phyloP scores from a whole-genome alignment of 2,329 filamentous ascomycete genomes.

The Diaporthe longicolla region DNA sequence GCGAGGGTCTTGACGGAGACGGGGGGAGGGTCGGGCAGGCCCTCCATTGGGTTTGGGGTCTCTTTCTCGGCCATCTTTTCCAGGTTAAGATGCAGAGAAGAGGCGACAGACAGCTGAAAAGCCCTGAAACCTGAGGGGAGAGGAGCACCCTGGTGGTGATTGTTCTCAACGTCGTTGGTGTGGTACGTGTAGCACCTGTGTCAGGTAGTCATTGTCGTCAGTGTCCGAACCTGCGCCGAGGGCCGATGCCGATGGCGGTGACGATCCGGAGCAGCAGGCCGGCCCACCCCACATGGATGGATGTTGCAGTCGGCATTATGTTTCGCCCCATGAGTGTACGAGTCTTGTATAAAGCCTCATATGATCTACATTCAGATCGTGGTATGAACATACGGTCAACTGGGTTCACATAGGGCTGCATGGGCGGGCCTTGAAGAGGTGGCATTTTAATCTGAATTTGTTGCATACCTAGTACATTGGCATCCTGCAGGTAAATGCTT shows the following conservation, averaged over 20 bases:
- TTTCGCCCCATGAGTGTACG: neutral
- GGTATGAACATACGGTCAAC: neutral
- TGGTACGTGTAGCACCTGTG: neutral
- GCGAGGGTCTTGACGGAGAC: conserved; percentile 77
- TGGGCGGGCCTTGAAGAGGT: neutral
- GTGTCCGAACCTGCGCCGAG: conserved; percentile 4
- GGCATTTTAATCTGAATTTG: no score
- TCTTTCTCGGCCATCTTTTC: conserved; percentile 30
- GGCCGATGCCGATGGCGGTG: conserved; percentile 4
- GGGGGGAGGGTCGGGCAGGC: conserved; percentile 55
- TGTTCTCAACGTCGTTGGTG: neutral
- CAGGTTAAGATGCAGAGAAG: no score
- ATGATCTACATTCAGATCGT: neutral
- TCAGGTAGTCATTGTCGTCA: neutral
- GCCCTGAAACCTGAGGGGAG: neutral
- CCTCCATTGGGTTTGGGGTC: conserved; percentile 43
- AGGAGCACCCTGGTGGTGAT: neutral
- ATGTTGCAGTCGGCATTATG: neutral
- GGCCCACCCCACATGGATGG: conserved; percentile 5
- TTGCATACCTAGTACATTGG: neutral
- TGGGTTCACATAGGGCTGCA: neutral
- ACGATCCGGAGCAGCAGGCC: neutral
- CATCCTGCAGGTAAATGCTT: neutral
- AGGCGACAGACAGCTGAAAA: no score
- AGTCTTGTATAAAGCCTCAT: no score